Evolutionary conservation across 2,329 filamentous ascomycete genomes (phyloP), one percentile per base, ranked within the genome.

Genomic region (Ophiostoma sp.): DNA sequence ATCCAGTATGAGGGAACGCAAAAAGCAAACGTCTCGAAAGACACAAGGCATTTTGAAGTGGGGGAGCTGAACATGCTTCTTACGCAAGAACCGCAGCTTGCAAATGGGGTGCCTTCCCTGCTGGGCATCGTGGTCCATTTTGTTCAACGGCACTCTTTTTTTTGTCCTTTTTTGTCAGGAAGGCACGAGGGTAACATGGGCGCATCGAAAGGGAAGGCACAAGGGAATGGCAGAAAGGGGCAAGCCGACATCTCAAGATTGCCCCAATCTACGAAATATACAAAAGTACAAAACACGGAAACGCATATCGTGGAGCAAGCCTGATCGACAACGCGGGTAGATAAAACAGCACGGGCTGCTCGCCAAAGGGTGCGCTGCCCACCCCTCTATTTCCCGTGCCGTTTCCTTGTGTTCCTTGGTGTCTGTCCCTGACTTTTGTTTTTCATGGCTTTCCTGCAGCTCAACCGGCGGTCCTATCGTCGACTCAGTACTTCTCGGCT

Each of bases 241-340:
- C 36, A 45, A 25, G 61, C 36, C 36, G 61, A 64, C 12, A 39
- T 11, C 5, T 52, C 48, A 22, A 28, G 15, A 19, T 19, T 48
- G 42, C 42, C n/a, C n/a, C n/a, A n/a, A n/a, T n/a, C n/a, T n/a
- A n/a, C n/a, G n/a, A n/a, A n/a, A n/a, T n/a, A n/a, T n/a, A 45
- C 11, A 45, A 15, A 45, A 55, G 19, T 31, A 64, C n/a, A 42
- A 45, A 48, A 61, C 45, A 31, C 25, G 64, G 15, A 50, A 33
- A 50, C 42, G 39, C 64, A 68, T 28, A 66, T 45, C 61, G 36
- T 66, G 61, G 52, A 57, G 11, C 33, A 42, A 19, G 69, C 69
- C 22, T 71, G 69, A 71, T 71, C 69, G 69, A 63, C 57, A 25
- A 61, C 42, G n/a, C 69, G 69, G 69, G 57, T 36, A 71, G 69